Percentiles rank a stretch among this genome's conserved stretches.
Conservation (phyloP, 371 early-diverging fungal species). For the Hamiltosporidium tvaerminnensis region DNA sequence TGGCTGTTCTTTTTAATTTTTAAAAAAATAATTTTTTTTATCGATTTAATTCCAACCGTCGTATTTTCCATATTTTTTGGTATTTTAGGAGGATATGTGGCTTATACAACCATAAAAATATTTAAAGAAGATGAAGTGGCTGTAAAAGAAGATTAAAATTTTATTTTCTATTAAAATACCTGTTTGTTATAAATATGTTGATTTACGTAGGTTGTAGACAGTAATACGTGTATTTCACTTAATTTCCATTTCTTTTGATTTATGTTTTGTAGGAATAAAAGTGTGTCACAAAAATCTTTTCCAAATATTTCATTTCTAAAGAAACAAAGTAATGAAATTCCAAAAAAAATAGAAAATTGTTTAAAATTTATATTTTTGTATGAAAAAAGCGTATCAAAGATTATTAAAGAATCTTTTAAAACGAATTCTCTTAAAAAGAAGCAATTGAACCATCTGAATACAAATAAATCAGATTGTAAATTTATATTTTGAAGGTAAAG, state of each 20-base stretch:
- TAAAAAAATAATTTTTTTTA: too few relatives aligned
- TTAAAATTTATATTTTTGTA: not conserved
- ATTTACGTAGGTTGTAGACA: not conserved
- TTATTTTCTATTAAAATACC: too few relatives aligned
- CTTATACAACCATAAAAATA: too few relatives aligned
- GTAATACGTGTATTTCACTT: not conserved
- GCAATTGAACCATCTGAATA: slow-evolving; percentile 50
- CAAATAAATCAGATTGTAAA: slow-evolving; percentile 35
- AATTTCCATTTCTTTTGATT: slow-evolving; percentile 17
- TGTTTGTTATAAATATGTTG: too few relatives aligned
- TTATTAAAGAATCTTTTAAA: slow-evolving; percentile 10
- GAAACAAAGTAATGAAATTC: slow-evolving; percentile 18
- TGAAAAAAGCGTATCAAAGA: slow-evolving; percentile 35
- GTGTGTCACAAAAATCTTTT: slow-evolving; percentile 18
- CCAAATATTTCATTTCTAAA: slow-evolving; percentile 23
- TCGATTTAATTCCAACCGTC: too few relatives aligned
- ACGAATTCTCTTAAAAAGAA: slow-evolving; percentile 43
- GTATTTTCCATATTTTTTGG: too few relatives aligned
- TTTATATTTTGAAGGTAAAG: slow-evolving; percentile 16
- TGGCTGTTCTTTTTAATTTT: too few relatives aligned
- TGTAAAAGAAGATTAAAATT: too few relatives aligned
- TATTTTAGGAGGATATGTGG: too few relatives aligned
- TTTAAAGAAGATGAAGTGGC: too few relatives aligned
- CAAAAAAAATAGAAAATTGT: slow-evolving; percentile 28
- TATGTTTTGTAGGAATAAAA: slow-evolving; percentile 34